Base-by-base conservation (phyloP, 768 basidiomycete species). In the Cyclocybe cylindracea region DNA sequence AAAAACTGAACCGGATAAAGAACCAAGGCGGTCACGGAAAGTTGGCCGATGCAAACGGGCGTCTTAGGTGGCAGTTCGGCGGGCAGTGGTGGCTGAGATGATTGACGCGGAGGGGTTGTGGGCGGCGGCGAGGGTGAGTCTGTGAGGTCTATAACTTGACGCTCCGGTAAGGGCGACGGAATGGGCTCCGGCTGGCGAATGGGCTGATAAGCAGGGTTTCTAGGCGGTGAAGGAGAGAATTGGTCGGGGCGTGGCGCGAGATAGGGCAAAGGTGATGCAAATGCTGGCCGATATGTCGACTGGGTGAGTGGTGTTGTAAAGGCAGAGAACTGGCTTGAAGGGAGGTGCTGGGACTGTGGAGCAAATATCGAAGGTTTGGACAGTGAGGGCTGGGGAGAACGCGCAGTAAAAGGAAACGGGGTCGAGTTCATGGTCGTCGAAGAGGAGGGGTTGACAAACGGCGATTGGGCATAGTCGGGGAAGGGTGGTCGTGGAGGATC, bases 41-140 rank as follows among this genome's bases (percentile, higher is more conserved):
- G 76, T 52, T 90, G 87, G 1, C 93, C 93, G 43, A 95, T 93
- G 66, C 94, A 95, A 46, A 95, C 84, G 11, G 91, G 88, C 0
- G 89, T 90, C 72, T 86, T 90, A 10, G 87, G 88, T 5, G 87
- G 78, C 13, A 90, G 68, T 40, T 89, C 86, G 7, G 75, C 71
- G 2, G 84, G 80, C 2, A 84, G 69, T 9, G 65, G 55, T 31
- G 66, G 47, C 57, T 61, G 51, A 50, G 53, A 52, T 51, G 62
- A 56, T 41, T 65, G 67, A 29, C 61, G 58, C 16, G 64, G 47
- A 19, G 55, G 63, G 16, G 67, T 66, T 1, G 63, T 53, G 2
- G 79, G 78, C 10, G 78, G 77, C 42, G 80, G 70, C 49, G 80
- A 74, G 7, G 87, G 87, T 2, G 86, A 87, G 50, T 75, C 71